phyloP scores from a whole-genome alignment of 805 yeast species.

The Komagataella pastoris region DNA sequence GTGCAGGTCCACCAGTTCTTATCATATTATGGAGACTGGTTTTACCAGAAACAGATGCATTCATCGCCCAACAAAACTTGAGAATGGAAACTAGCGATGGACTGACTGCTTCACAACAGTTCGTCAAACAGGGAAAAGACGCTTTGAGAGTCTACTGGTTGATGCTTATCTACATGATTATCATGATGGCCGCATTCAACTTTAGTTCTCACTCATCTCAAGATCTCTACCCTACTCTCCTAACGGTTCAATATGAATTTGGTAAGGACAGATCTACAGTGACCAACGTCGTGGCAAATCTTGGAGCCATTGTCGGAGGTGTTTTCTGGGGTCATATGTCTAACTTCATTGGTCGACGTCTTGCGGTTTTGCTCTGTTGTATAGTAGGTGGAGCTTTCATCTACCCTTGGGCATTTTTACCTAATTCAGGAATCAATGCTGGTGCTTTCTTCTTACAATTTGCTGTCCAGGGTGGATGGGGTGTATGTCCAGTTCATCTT shows the following conservation, averaged over 20 bases:
- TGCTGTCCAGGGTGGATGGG: slow-evolving; percentile 62
- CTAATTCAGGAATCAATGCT: slow-evolving; percentile 33
- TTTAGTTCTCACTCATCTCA: slow-evolving; percentile 53
- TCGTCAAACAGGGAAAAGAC: slow-evolving; percentile 1
- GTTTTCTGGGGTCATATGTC: slow-evolving; percentile 39
- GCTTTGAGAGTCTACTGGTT: slow-evolving; percentile 42
- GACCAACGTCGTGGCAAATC: slow-evolving; percentile 41
- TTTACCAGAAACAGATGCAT: slow-evolving; percentile 42
- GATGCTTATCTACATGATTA: slow-evolving; percentile 37
- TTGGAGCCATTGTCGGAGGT: slow-evolving; percentile 50
- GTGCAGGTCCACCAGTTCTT: slow-evolving; percentile 41
- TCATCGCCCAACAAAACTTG: slow-evolving; percentile 19
- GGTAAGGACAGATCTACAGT: slow-evolving; percentile 33
- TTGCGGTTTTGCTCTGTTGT: slow-evolving; percentile 37
- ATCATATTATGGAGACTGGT: slow-evolving; percentile 26
- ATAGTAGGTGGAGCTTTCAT: slow-evolving; percentile 44
- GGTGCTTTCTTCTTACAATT: slow-evolving; percentile 51
- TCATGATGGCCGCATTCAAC: slow-evolving; percentile 52
- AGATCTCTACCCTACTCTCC: slow-evolving; percentile 45
- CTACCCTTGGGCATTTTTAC: slow-evolving; percentile 39
- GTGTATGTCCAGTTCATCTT: slow-evolving; percentile 49
- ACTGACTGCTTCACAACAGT: background rate
- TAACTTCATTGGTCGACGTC: slow-evolving; percentile 41
- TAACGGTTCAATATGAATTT: slow-evolving; percentile 30
- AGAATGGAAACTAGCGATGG: slow-evolving; percentile 5